Base-by-base conservation (phyloP, 2,329 filamentous ascomycete genomes). In the Acrocalymma vagum region DNA sequence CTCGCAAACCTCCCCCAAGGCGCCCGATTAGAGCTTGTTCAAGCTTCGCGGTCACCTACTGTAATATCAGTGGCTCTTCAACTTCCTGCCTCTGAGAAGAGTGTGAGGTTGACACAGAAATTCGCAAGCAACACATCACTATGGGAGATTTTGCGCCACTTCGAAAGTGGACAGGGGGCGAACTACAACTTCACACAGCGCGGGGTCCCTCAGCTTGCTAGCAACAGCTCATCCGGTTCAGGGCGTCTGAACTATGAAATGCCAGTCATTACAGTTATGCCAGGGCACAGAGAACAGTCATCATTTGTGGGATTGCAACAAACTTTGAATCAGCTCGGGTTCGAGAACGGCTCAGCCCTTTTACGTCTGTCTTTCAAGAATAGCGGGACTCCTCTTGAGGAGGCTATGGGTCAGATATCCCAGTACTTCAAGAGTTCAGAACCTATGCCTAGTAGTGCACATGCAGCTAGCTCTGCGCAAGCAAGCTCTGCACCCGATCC, bases 1-100 rank as follows among this genome's bases (percentile, higher is more conserved):
- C 83, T 93, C 18, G 87, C 91, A 5, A 90, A 91, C 33, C 85
- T 99, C 5, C 78, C 81, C 9, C 82, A 89, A 24, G 94, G 94
- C 48, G 93, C 94, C 44, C 95, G 95, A 65, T 83, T 99, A 43
- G 92, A 97, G 65, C 87, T 99, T 33, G 87, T 96, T 15, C 85
- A 90, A 63, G 85, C 87, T 44, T 94, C 92, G 29, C 88, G 89
- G 42, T 94, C 91, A 0, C 87, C 92, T 1, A 86, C 90, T 2
- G 87, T 87, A 31, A 87, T 99, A 40, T 91, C 87, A 26, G 87
- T 99, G 27, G 93, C 90, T n/a, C 76, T 99, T 9, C 89, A 95
- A 63, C 76, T 96, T 18, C 89, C 90, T 3, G 79, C 85, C 23
- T 82, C 85, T 15, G 87, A 94, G 63, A 83, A 84, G 2, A 83